Conservation (phyloP, 2,329 filamentous ascomycete species). For the Alternaria ethzedia region DNA sequence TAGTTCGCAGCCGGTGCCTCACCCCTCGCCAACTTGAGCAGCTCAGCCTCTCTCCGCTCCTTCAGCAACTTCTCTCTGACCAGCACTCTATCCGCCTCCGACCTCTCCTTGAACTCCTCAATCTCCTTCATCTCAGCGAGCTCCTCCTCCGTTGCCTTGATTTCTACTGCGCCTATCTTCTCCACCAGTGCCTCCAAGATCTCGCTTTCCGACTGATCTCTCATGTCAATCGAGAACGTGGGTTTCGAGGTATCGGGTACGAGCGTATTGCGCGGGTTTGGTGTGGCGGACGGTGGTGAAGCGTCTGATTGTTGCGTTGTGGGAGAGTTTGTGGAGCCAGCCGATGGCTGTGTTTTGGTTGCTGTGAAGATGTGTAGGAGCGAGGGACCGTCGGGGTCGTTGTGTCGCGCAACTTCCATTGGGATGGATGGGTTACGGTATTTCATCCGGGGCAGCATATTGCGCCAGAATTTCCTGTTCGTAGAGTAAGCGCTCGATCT, state of each 20-base stretch:
- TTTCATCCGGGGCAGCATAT: slow-evolving; percentile 84
- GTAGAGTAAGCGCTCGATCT: not conserved
- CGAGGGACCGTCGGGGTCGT: slow-evolving; percentile 48
- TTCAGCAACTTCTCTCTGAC: slow-evolving; percentile 61
- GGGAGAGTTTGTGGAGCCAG: slow-evolving; percentile 15
- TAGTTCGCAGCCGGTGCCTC: slow-evolving; percentile 10
- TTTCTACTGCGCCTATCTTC: slow-evolving; percentile 65
- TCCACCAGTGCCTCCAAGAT: slow-evolving; percentile 69
- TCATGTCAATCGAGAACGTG: slow-evolving; percentile 62
- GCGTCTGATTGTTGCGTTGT: slow-evolving; percentile 22
- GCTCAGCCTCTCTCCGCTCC: slow-evolving; percentile 67
- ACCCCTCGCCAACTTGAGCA: slow-evolving; percentile 62
- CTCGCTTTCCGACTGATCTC: slow-evolving; percentile 63
- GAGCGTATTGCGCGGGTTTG: slow-evolving; percentile 31
- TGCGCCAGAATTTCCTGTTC: slow-evolving; percentile 83
- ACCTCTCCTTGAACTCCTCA: slow-evolving; percentile 60
- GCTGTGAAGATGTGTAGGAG: slow-evolving; percentile 43
- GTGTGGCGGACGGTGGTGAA: slow-evolving; percentile 24
- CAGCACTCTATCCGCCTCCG: slow-evolving; percentile 62
- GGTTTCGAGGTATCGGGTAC: slow-evolving; percentile 45
- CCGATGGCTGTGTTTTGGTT: slow-evolving; percentile 23
- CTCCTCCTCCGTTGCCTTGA: slow-evolving; percentile 67
- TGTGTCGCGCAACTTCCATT: slow-evolving; percentile 79
- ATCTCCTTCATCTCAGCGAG: slow-evolving; percentile 63
- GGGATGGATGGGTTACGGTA: slow-evolving; percentile 88